Base-by-base conservation (phyloP, 305 asterid species). In the Nicotiana rustica region DNA sequence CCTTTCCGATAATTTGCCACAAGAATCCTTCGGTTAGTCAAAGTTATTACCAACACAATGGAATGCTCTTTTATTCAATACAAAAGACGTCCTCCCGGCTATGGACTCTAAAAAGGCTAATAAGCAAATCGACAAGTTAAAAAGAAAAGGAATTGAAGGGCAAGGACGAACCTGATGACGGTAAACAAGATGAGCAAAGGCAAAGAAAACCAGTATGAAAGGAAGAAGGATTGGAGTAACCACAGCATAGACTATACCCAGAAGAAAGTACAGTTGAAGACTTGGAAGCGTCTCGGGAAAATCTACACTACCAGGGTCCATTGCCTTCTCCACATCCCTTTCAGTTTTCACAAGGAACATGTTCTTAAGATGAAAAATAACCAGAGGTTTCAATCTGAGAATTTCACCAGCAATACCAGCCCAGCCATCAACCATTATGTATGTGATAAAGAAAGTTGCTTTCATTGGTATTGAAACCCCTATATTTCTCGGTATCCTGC, bases 381-480 rank as follows among this genome's bases (percentile, higher is more conserved):
- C 94, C 56, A 96, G 83, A n/a, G 89, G 91, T 82, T 92, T 94
- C 84, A 96, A 82, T 61, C 98, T 90, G 79, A 96, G 97, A 83
- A 96, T 94, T 84, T 96, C 99, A 81, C 93, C 81, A 29, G 99
- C 98, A 41, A 96, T 89, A 81, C 93, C 98, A 8, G 99, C 98
- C 99, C 98, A 96, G 67, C 99, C 99, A 81, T 96, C 99, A 10
- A 94, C 89, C 99, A 95, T 94, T 86, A 94, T 92, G 86, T 92
- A 95, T 13, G 99, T 95, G 67, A 95, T 91, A 61, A 93, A 95
- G 91, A 95, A 95, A 77, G 99, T 95, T 33, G 97, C 99, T 88
- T 96, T 96, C 97, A 91, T 92, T 14, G 99, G 99, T 88, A 96
- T 96, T 6, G 99, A 94, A 35, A 96, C 97, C 31, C 98, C 99